Evolutionary conservation across 1,139 yeast genomes (phyloP).

Genomic region (Lodderomyces metapsilosis): DNA sequence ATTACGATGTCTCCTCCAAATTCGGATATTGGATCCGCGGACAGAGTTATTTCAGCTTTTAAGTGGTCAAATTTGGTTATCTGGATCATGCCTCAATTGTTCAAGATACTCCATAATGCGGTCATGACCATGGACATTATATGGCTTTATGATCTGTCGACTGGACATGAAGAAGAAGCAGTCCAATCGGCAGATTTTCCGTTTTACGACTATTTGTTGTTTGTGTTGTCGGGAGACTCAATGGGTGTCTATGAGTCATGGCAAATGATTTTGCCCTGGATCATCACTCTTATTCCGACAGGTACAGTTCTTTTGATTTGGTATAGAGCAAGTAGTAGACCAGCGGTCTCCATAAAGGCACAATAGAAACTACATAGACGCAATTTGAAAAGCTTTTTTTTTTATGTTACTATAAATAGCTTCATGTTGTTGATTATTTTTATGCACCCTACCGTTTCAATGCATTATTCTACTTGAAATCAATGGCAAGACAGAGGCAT

Average conservation of each 20-base stretch:
- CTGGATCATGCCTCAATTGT: slow-evolving; percentile 26
- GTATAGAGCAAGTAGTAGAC: background rate
- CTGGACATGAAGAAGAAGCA: background rate
- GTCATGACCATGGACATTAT: background rate
- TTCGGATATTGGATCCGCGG: slow-evolving; percentile 18
- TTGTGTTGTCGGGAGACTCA: background rate
- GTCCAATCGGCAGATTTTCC: background rate
- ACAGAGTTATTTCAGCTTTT: slow-evolving; percentile 25
- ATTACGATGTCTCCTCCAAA: slow-evolving; percentile 31
- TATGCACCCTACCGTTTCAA: no score
- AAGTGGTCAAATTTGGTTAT: slow-evolving; percentile 28
- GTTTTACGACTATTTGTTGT: background rate
- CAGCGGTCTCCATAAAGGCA: background rate
- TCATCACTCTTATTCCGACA: background rate
- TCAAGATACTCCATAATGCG: background rate
- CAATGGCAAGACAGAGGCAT: no score
- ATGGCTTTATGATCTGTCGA: background rate
- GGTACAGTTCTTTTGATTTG: background rate
- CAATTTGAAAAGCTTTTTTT: no score
- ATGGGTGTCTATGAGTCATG: no score
- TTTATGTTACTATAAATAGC: no score
- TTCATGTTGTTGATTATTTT: no score
- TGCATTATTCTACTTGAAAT: no score
- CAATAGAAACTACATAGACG: no score
- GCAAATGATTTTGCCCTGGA: background rate